Conservation (phyloP, 306 rosid species). For the Abrus precatorius region DNA sequence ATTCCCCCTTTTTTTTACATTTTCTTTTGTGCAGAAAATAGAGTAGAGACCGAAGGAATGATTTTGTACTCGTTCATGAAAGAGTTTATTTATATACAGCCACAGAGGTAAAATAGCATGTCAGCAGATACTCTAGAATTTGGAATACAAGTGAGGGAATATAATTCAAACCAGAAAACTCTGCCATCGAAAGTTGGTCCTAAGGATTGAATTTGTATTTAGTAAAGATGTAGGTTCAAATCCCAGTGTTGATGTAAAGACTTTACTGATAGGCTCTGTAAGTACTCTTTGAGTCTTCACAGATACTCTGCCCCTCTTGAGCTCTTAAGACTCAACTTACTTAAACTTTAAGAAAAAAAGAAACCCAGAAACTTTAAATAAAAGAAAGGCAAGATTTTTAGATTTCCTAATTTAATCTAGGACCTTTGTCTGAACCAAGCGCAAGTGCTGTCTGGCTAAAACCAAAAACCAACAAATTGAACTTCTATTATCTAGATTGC, state of each 20-base stretch:
- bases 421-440: neutral
- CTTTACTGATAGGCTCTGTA: no score
- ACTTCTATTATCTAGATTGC: neutral
- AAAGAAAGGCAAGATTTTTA: neutral
- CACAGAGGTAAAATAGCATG: neutral
- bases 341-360: neutral
- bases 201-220: no score
- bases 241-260: no score
- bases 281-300: no score
- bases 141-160: no score
- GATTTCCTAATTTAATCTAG: neutral
- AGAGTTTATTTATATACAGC: neutral
- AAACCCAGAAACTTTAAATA: no score
- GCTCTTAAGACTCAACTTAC: no score
- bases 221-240: no score
- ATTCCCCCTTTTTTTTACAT: neutral
- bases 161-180: no score
- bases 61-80: neutral
- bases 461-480: neutral
- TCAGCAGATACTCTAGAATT: no score
- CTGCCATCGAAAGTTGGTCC: no score
- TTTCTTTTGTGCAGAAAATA: neutral
- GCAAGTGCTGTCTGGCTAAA: neutral
- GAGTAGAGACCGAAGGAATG: neutral
- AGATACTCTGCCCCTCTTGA: no score